phyloP scores from a whole-genome alignment of 2,329 filamentous ascomycete genomes.

The Colletotrichum sp. region DNA sequence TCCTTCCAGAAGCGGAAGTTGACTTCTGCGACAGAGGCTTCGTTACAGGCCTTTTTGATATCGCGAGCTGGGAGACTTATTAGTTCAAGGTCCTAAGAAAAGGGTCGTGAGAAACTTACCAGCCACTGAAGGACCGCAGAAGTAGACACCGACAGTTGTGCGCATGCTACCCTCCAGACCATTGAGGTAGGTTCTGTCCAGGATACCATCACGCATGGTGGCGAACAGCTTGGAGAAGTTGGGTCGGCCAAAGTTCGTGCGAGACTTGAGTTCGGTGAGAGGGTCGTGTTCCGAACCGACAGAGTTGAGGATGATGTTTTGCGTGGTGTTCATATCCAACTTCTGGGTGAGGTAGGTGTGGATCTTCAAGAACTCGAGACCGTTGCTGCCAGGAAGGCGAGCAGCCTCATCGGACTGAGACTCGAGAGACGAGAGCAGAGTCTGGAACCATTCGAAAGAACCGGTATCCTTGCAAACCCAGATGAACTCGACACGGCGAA shows the following conservation, averaged over 20 bases:
- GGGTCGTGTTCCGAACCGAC: conserved; percentile 89
- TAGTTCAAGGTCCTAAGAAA: conserved; percentile 28
- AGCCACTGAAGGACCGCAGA: conserved; percentile 84
- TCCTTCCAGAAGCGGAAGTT: conserved; percentile 99
- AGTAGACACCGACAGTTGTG: conserved; percentile 95
- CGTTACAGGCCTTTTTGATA: conserved; percentile 82
- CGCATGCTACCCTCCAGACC: conserved; percentile 78
- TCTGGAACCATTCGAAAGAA: conserved; percentile 99
- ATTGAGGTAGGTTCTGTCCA: conserved; percentile 83
- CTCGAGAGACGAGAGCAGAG: conserved; percentile 88
- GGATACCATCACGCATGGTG: conserved; percentile 86
- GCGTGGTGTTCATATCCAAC: conserved; percentile 87
- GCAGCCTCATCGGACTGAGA: conserved; percentile 77
- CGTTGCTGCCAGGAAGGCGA: conserved; percentile 69
- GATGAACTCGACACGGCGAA: conserved; percentile 96
- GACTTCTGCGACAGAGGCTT: conserved; percentile 77
- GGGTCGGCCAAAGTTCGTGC: conserved; percentile 94
- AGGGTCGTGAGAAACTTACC: conserved; percentile 46
- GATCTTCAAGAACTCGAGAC: conserved; percentile 90
- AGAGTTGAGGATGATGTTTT: conserved; percentile 97
- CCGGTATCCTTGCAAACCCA: conserved; percentile 97
- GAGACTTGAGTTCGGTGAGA: conserved; percentile 85
- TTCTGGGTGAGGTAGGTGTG: conserved; percentile 97
- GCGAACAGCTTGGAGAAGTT: conserved; percentile 83
- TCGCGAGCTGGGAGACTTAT: conserved; percentile 69